Percentiles rank a stretch among this genome's conserved stretches.
Evolutionary conservation across 768 basidiomycete species (phyloP).

Genomic region (Collybiopsis luxurians): DNA sequence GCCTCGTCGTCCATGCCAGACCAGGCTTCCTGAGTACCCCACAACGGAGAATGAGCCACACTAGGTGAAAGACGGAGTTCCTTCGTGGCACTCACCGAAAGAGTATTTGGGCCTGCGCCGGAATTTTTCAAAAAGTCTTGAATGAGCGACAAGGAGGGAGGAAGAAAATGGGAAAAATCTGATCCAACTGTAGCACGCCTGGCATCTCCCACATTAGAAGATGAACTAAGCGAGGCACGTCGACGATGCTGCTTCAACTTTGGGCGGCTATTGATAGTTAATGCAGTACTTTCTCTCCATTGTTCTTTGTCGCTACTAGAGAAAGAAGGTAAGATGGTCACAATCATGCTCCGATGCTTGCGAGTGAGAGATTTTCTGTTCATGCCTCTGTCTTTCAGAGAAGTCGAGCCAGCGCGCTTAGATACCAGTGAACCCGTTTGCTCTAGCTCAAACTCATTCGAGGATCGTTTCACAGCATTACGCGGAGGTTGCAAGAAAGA

Average conservation of each 20-base stretch:
- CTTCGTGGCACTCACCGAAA: constrained; percentile 39
- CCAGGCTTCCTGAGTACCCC: constrained; percentile 90
- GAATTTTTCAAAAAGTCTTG: constrained; percentile 74
- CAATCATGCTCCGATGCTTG: constrained; percentile 72
- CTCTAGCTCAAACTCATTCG: constrained; percentile 82
- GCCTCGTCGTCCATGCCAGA: constrained; percentile 84
- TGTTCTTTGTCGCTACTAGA: constrained; percentile 48
- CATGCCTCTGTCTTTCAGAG: constrained; percentile 26
- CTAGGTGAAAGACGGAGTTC: constrained; percentile 52
- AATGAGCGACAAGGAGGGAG: constrained; percentile 87
- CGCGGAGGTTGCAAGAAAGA: constrained; percentile 53
- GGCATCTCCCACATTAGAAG: constrained; percentile 51
- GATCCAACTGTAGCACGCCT: constrained; percentile 51
- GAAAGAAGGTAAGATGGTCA: constrained; percentile 35
- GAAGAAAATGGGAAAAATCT: constrained; percentile 89
- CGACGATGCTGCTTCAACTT: constrained; percentile 51
- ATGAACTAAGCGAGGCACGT: constrained; percentile 69
- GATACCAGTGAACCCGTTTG: constrained; percentile 59
- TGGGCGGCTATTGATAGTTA: constrained; percentile 36
- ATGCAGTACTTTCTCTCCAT: constrained; percentile 49
- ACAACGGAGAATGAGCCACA: constrained; percentile 81
- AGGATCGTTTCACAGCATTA: constrained; percentile 70
- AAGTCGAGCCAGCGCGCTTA: constrained; percentile 37
- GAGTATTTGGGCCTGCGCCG: constrained; percentile 36
- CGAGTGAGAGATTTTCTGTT: constrained; percentile 46